Evolutionary conservation across 1,284 basidiomycete species (phyloP), one percentile per base, ranked within the genome.

Genomic region (Neonothopanus nambi): DNA sequence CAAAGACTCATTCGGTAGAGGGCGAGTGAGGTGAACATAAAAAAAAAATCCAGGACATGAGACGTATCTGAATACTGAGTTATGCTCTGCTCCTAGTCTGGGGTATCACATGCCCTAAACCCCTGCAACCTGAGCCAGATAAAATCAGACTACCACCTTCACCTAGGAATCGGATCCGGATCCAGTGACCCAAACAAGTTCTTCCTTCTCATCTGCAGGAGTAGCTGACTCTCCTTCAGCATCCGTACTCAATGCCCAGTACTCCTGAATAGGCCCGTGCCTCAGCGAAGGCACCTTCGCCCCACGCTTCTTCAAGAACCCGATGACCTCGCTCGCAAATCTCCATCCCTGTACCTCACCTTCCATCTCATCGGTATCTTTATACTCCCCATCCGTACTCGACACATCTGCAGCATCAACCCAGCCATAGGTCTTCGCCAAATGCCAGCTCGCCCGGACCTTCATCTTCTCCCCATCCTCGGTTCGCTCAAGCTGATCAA

Each of bases 191-290:
- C 30, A 33, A 8, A 33, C 30, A 33, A 33, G 30, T 3, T 33
- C 30, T 11, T 33, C 30, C 30, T 33, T 59, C 47, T 70, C 73
- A 35, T 77, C 75, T 13, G 63, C 68, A 45, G 71, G 69, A 35
- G 67, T 67, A 38, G 75, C 73, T 33, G 40, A 36, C 17, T 55
- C 54, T 21, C 63, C 70, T 54, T 87, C 87, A 15, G 76, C 83
- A 52, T 88, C 87, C 59, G 82, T 86, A 57, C 76, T 81, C 59
- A 81, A 60, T 30, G 78, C 84, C 84, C 87, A 89, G 36, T 82
- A 82, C 63, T 65, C 43, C 65, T 18, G 21, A 20, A 46, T 54
- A 26, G 65, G 67, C 39, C 64, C 70, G 38, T 63, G 62, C 13
- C 72, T 72, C 53, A 86, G 65, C 15, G 73, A 70, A 24, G 82